A percentile compares a stretch with the other conserved stretches of the same genome.
Conservation (phyloP, 108 stramenopile genomes). For the Pseudonitzschia delicatissima region DNA sequence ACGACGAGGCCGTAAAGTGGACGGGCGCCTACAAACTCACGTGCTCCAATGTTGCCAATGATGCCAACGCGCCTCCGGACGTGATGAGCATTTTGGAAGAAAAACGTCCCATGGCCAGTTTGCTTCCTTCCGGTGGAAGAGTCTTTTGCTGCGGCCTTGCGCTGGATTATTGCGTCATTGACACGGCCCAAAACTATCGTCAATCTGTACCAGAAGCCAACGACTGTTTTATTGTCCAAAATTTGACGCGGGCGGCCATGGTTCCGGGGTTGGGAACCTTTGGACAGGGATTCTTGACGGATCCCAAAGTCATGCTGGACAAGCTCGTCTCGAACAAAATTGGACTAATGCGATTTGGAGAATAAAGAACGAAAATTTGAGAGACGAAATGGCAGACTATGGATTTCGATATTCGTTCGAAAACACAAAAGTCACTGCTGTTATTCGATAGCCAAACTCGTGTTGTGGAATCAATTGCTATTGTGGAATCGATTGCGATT, state of each 20-base stretch:
- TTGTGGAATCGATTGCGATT: too few relatives aligned
- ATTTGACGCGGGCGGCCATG: slow-evolving; percentile 2
- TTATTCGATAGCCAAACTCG: too few relatives aligned
- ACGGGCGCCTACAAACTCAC: background rate
- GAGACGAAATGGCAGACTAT: too few relatives aligned
- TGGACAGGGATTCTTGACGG: slow-evolving; percentile 5
- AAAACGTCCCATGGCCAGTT: background rate
- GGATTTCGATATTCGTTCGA: too few relatives aligned
- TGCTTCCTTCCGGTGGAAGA: background rate
- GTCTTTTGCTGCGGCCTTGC: slow-evolving; percentile 1
- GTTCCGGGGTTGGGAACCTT: background rate
- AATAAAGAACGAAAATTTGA: too few relatives aligned
- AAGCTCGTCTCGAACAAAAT: background rate
- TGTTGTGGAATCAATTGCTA: too few relatives aligned
- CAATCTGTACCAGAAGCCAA: background rate
- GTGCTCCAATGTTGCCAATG: background rate
- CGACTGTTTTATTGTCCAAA: background rate
- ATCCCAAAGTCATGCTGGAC: background rate
- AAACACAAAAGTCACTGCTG: too few relatives aligned
- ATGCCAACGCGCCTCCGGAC: slow-evolving; percentile 8
- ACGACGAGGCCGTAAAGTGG: slow-evolving; percentile 1
- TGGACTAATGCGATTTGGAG: background rate
- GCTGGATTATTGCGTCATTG: background rate
- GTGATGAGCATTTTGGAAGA: background rate
- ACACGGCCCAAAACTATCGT: background rate